These are phyloP conservation scores for Cutaneotrichosporon daszewskae DNA, from an alignment of 1,284 basidiomycete genomes.

Conservation along the genomic window DNA sequence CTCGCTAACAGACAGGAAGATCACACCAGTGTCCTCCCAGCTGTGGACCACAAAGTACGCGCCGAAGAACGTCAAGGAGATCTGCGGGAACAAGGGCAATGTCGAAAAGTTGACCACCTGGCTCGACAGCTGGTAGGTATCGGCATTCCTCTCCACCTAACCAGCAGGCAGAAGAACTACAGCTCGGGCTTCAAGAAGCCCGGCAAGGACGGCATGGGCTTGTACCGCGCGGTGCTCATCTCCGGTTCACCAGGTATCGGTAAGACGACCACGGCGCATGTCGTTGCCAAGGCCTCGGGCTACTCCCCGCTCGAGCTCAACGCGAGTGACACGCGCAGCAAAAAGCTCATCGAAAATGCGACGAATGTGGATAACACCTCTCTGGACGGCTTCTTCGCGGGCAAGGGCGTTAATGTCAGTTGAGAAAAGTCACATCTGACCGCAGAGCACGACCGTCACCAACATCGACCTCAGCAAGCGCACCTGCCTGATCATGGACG, in stretches of 20 bases:
- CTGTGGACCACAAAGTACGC: slow-evolving; percentile 97
- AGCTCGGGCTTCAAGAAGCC: slow-evolving; percentile 84
- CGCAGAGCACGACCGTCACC: slow-evolving; percentile 59
- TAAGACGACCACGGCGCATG: slow-evolving; percentile 93
- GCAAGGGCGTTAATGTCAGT: slow-evolving; percentile 53
- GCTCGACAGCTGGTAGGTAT: slow-evolving; percentile 77
- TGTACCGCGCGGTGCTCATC: slow-evolving; percentile 80
- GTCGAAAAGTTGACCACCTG: slow-evolving; percentile 84
- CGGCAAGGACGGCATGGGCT: slow-evolving; percentile 81
- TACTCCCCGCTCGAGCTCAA: slow-evolving; percentile 92
- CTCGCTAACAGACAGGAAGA: slow-evolving; percentile 36
- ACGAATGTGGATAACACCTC: slow-evolving; percentile 84
- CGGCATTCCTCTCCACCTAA: neutral
- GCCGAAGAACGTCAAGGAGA: slow-evolving; percentile 75
- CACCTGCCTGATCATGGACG: slow-evolving; percentile 95
- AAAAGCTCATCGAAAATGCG: slow-evolving; percentile 90
- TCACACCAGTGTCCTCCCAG: slow-evolving; percentile 53
- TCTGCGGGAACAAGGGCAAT: slow-evolving; percentile 89
- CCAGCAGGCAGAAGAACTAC: slow-evolving; percentile 63
- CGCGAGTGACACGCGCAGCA: slow-evolving; percentile 90
- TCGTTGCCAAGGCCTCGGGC: slow-evolving; percentile 81
- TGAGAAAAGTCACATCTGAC: neutral
- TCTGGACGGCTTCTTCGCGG: slow-evolving; percentile 78
- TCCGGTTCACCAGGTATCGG: slow-evolving; percentile 94
- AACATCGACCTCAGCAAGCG: slow-evolving; percentile 69